Evolutionary conservation across 2,329 filamentous ascomycete species (phyloP).

Genomic region (Atkinsonella hypoxylon): DNA sequence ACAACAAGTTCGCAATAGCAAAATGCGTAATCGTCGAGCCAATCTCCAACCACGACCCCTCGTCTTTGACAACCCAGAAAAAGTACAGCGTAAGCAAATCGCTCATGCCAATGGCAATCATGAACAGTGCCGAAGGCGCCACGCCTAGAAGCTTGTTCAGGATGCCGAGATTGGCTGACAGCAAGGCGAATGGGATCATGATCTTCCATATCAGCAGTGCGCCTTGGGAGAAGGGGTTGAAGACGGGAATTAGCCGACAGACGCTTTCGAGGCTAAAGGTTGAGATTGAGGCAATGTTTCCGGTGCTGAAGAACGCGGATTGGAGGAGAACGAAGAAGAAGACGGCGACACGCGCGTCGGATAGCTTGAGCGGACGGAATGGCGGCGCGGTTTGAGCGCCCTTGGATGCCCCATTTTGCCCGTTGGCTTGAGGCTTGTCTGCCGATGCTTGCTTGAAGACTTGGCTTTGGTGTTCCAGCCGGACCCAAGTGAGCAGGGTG

Average conservation of each 20-base stretch:
- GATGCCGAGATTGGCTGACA: constrained; percentile 89
- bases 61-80: constrained; percentile 95
- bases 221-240: constrained; percentile 85
- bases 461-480: constrained; percentile 55
- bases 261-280: constrained; percentile 92
- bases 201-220: constrained; percentile 80
- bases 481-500: constrained; percentile 77
- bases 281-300: constrained; percentile 88
- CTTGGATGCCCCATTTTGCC: background rate
- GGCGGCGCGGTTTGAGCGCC: constrained; percentile 3
- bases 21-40: constrained; percentile 96
- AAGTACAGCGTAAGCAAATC: constrained; percentile 91
- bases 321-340: constrained; percentile 95
- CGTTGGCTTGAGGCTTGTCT: background rate
- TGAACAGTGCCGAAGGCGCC: constrained; percentile 80
- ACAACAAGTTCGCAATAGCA: constrained; percentile 77
- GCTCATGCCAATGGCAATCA: constrained; percentile 83
- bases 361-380: constrained; percentile 58
- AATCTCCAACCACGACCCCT: constrained; percentile 95
- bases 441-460: background rate
- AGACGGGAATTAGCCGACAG: constrained; percentile 74
- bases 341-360: constrained; percentile 78
- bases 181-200: constrained; percentile 82
- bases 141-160: constrained; percentile 76
- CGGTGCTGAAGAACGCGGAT: constrained; percentile 92